phyloP scores from a whole-genome alignment of 371 early-diverging fungal genomes.

The Saksenaea vasiformis region DNA sequence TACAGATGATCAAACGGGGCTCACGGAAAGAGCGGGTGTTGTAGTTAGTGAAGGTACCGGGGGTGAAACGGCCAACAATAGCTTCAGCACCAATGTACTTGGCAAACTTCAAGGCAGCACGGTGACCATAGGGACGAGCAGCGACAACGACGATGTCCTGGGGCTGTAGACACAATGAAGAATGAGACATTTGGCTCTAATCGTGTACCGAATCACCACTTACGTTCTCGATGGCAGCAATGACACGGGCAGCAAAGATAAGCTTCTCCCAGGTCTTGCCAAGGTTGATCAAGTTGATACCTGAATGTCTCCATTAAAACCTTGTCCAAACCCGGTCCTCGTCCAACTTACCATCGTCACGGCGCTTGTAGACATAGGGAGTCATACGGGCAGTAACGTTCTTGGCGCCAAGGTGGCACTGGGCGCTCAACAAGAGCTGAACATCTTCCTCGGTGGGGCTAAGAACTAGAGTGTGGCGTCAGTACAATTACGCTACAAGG shows the following conservation, averaged over 20 bases:
- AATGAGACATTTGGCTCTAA: not conserved
- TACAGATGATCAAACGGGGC: constrained; percentile 96
- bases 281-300: constrained; percentile 95
- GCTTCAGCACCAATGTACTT: constrained; percentile 97
- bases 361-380: constrained; percentile 93
- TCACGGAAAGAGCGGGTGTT: constrained; percentile 98
- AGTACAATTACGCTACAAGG: not conserved
- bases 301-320: not conserved
- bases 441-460: constrained; percentile 88
- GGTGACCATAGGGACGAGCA: constrained; percentile 97
- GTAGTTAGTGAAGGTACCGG: constrained; percentile 99
- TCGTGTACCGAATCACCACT: constrained; percentile 6
- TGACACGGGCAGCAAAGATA: constrained; percentile 97
- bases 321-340: not conserved
- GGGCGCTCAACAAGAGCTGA: constrained; percentile 91
- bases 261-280: constrained; percentile 99
- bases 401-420: constrained; percentile 91
- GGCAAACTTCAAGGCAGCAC: constrained; percentile 98
- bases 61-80: constrained; percentile 99
- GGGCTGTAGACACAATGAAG: constrained; percentile 38
- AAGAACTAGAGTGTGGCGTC: constrained; percentile 38
- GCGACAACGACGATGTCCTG: constrained; percentile 95
- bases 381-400: constrained; percentile 90
- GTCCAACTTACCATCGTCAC: constrained; percentile 79
- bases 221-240: constrained; percentile 92